phyloP scores from a whole-genome alignment of 2,329 filamentous ascomycete species.

The Amesomyces nigricolor region DNA sequence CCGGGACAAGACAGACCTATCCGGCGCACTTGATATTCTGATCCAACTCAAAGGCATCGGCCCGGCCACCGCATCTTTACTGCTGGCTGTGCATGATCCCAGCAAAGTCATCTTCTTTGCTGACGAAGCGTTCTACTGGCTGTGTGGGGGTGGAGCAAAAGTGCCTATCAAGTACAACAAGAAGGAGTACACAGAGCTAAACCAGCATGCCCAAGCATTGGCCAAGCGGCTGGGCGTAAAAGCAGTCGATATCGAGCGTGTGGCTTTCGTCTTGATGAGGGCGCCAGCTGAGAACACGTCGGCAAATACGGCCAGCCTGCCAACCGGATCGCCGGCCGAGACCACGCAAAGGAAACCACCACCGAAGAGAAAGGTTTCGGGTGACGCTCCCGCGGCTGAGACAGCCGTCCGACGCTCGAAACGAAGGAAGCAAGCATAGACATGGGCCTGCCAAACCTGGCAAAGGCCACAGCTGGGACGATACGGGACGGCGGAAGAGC shows the following conservation, averaged over 20 bases:
- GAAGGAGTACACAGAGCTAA: constrained; percentile 61
- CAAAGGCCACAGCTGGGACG: constrained; percentile 7
- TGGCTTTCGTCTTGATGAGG: constrained; percentile 63
- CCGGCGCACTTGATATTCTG: constrained; percentile 48
- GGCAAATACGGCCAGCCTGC: constrained; percentile 3
- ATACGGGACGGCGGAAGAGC: constrained; percentile 19
- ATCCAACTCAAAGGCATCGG: constrained; percentile 66
- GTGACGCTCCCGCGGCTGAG: constrained; percentile 16
- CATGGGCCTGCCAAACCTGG: constrained; percentile 9
- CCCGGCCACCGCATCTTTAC: constrained; percentile 70
- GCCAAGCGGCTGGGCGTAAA: constrained; percentile 45
- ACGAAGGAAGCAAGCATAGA: constrained; percentile 24
- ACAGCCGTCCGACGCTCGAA: constrained; percentile 23
- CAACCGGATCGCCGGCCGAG: constrained; percentile 11
- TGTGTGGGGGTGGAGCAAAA: constrained; percentile 49
- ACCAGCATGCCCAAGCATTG: constrained; percentile 38
- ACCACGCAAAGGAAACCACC: constrained; percentile 11
- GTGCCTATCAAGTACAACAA: constrained; percentile 60
- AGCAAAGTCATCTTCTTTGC: constrained; percentile 65
- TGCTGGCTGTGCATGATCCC: constrained; percentile 61
- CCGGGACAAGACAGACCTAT: constrained; percentile 31
- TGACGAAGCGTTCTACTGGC: constrained; percentile 73
- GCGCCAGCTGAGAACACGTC: constrained; percentile 16
- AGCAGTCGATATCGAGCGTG: constrained; percentile 62
- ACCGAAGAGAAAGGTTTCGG: constrained; percentile 22